These are phyloP conservation scores for Fusarium torreyae DNA, from an alignment of 2,329 filamentous ascomycete species.

Conservation along the genomic window DNA sequence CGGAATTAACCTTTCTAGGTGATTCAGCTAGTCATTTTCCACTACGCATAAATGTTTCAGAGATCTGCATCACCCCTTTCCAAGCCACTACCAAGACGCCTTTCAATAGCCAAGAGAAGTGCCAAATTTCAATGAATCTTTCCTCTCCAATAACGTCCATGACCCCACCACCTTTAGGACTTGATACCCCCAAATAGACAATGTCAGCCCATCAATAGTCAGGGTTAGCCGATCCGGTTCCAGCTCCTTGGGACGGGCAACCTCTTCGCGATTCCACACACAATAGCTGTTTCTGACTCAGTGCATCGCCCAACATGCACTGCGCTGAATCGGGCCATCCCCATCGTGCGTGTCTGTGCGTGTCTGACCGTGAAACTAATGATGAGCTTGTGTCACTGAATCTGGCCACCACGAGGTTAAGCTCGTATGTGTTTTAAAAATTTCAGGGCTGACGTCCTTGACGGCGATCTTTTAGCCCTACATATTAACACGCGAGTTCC, in stretches of 20 bases:
- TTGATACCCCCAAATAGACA: neutral
- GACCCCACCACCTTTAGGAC: neutral
- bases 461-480: neutral
- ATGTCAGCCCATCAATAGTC: neutral
- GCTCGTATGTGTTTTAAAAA: neutral
- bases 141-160: neutral
- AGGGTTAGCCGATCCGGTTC: neutral
- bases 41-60: neutral
- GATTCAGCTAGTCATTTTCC: too few species aligned
- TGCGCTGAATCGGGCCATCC: neutral
- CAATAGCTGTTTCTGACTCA: neutral
- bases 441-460: neutral
- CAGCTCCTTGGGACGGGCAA: neutral
- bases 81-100: neutral
- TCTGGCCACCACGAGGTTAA: neutral
- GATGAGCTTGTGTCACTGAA: neutral
- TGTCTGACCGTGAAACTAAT: constrained; percentile 1
- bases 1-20: too few species aligned
- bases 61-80: neutral
- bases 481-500: neutral
- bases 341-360: neutral
- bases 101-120: neutral
- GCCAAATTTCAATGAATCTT: neutral
- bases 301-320: neutral
- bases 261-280: neutral